Conservation (phyloP, 148 eudicot genomes). For the Persicaria tinctoria region DNA sequence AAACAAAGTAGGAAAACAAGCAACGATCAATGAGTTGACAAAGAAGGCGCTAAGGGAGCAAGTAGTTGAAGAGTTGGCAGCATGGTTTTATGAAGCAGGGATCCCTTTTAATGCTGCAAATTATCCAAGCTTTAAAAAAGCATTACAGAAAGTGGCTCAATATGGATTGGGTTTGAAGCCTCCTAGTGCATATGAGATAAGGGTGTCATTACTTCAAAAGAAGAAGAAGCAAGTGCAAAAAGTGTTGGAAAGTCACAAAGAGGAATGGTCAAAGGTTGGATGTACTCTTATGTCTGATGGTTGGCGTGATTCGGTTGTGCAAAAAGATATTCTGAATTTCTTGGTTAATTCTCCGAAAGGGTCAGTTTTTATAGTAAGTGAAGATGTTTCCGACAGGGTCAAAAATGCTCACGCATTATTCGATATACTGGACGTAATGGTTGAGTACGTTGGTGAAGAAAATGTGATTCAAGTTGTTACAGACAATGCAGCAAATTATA, state of each 20-base stretch:
- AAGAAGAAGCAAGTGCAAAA: background rate
- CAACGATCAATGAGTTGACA: conserved; percentile 6
- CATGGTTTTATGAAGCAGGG: conserved; percentile 12
- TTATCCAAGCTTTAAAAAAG: background rate
- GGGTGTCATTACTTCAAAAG: background rate
- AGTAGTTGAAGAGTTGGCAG: conserved; percentile 6
- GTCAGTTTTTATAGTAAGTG: background rate
- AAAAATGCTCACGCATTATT: background rate
- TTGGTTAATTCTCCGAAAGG: conserved; percentile 11
- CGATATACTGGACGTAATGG: background rate
- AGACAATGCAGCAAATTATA: background rate
- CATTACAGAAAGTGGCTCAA: conserved; percentile 4
- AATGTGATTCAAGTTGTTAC: conserved; percentile 1
- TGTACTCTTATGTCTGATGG: background rate
- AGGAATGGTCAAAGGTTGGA: too few species aligned
- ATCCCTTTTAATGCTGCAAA: conserved; percentile 10
- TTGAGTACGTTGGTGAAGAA: background rate
- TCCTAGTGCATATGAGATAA: conserved; percentile 12
- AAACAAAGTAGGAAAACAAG: background rate
- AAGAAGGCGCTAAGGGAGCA: conserved; percentile 12
- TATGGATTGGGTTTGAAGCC: conserved; percentile 15
- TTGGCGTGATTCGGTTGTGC: background rate
- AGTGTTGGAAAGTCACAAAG: background rate
- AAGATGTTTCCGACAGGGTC: background rate
- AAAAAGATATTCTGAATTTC: background rate